Conservation (phyloP, 1,284 basidiomycete species). For the Tilletia indica region DNA sequence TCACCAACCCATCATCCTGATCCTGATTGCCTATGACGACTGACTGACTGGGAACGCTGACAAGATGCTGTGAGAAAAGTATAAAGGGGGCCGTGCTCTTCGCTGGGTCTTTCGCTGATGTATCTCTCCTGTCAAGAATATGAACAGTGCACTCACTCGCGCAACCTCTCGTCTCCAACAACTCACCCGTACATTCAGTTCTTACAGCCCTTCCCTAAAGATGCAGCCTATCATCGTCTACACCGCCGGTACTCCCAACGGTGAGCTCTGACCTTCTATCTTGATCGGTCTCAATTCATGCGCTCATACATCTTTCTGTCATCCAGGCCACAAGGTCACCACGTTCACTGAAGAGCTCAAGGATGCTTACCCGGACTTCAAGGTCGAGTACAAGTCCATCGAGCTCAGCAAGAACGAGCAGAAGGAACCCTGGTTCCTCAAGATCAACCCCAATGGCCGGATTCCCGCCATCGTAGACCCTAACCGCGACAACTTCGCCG, state of each 20-base stretch:
- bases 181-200: not conserved
- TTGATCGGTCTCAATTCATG: not conserved
- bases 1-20: too few species aligned
- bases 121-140: too few species aligned
- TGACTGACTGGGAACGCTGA: too few species aligned
- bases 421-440: slow-evolving; percentile 43
- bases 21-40: too few species aligned
- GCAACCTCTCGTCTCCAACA: not conserved
- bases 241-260: slow-evolving; percentile 33
- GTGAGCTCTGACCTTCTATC: not conserved
- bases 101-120: too few species aligned
- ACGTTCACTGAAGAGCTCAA: slow-evolving; percentile 35
- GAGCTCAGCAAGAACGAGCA: slow-evolving; percentile 29
- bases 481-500: slow-evolving; percentile 37
- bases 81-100: too few species aligned
- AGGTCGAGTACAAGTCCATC: slow-evolving; percentile 30
- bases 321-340: slow-evolving; percentile 24
- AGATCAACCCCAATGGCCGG: slow-evolving; percentile 51
- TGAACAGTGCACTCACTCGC: not conserved
- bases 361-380: slow-evolving; percentile 24
- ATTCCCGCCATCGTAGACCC: slow-evolving; percentile 44
- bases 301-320: not conserved
- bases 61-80: too few species aligned
- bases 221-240: slow-evolving; percentile 42
- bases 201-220: slow-evolving; percentile 1